These are phyloP conservation scores for Starmerella potacharoeniae DNA, from an alignment of 805 yeast genomes.

Conservation along the genomic window DNA sequence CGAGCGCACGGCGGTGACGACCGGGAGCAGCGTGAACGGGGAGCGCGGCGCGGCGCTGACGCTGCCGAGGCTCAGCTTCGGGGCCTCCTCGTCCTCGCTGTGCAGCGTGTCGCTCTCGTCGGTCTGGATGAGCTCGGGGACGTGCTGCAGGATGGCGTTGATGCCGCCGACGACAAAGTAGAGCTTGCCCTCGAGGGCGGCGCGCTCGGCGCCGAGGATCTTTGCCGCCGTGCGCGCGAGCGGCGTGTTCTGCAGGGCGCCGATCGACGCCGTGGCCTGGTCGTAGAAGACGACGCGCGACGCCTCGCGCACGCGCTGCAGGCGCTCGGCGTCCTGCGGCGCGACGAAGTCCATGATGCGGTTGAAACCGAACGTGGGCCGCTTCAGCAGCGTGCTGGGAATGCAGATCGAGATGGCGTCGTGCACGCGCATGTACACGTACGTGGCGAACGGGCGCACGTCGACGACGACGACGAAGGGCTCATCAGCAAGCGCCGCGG, in stretches of 20 bases:
- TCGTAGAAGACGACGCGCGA: constrained; percentile 21
- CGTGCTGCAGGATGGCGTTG: constrained; percentile 4
- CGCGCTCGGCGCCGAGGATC: constrained; percentile 13
- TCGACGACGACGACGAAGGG: constrained; percentile 47
- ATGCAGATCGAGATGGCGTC: constrained; percentile 66
- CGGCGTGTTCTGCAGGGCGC: constrained; percentile 6
- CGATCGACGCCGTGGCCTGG: constrained; percentile 14
- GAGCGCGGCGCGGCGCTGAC: constrained; percentile 13
- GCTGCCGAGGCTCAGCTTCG: constrained; percentile 10
- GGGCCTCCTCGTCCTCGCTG: constrained; percentile 5
- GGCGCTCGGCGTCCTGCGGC: constrained; percentile 24
- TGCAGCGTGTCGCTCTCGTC: constrained; percentile 4
- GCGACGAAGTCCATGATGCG: constrained; percentile 31
- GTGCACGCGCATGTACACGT: constrained; percentile 43
- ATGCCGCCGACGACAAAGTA: constrained; percentile 21
- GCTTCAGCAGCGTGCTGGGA: constrained; percentile 77
- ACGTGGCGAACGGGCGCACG: constrained; percentile 71
- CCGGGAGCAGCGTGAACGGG: constrained; percentile 17
- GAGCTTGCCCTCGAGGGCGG: constrained; percentile 2
- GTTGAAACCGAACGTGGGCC: constrained; percentile 55
- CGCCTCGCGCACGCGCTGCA: constrained; percentile 21
- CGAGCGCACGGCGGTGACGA: constrained; percentile 8
- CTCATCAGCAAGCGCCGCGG: not conserved
- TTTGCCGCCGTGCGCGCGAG: constrained; percentile 20
- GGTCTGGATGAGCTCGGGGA: constrained; percentile 9